A percentile compares a stretch with the other conserved stretches of the same genome.
phyloP scores from a whole-genome alignment of 176 grass and related monocot genomes.

The Eragrostis curvula region DNA sequence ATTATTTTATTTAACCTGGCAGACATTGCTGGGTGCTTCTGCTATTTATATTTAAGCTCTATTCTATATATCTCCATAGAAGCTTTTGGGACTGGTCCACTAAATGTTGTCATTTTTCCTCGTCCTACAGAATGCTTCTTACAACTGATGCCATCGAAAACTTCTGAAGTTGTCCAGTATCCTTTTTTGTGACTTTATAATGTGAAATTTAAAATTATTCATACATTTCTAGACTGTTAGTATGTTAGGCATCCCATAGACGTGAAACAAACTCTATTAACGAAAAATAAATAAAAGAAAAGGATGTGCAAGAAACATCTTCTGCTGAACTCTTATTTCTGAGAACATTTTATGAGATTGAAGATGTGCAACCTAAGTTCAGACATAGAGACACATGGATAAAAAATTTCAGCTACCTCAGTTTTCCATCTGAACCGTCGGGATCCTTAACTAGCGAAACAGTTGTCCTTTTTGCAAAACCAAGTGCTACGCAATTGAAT shows the following conservation, averaged over 20 bases:
- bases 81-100: not conserved
- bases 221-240: not conserved
- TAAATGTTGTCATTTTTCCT: not conserved
- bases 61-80: not conserved
- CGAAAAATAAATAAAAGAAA: not conserved
- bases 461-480: constrained; percentile 92
- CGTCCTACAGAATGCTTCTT: constrained; percentile 83
- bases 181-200: constrained; percentile 32
- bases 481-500: constrained; percentile 63
- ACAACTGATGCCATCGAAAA: constrained; percentile 72
- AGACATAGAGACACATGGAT: not conserved
- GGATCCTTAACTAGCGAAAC: constrained; percentile 44
- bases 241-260: not conserved
- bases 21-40: too few relatives aligned
- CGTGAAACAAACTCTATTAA: not conserved
- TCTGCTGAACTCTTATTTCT: not conserved
- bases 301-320: not conserved
- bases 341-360: not conserved
- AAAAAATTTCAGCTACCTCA: not conserved
- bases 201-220: not conserved
- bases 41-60: not conserved
- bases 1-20: not conserved
- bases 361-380: not conserved
- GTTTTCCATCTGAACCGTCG: constrained; percentile 6
- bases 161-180: constrained; percentile 69